These are phyloP conservation scores for Podospora conica DNA, from an alignment of 495 filamentous ascomycete genomes.

Conservation along the genomic window DNA sequence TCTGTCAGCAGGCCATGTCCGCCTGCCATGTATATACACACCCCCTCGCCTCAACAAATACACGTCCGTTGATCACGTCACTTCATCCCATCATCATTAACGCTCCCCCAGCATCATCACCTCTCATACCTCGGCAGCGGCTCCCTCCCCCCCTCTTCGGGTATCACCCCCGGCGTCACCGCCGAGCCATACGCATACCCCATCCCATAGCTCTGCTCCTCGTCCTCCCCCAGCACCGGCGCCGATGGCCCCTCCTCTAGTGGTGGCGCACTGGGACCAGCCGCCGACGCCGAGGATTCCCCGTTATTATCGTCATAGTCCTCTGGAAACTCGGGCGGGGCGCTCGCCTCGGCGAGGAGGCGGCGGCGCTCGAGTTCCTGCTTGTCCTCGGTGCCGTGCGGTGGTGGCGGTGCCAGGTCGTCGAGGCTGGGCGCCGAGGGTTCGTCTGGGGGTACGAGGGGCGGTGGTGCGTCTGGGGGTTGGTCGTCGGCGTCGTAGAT, in stretches of 20 bases:
- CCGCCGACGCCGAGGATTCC: constrained; percentile 14
- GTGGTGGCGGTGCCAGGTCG: constrained; percentile 36
- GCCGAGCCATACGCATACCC: constrained; percentile 29
- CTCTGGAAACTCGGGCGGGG: constrained; percentile 51
- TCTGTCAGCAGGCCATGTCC: too few species aligned
- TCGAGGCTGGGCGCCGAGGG: constrained; percentile 44
- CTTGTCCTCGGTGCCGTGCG: constrained; percentile 64
- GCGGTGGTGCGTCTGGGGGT: neutral
- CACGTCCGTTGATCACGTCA: neutral
- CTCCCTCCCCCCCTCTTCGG: constrained; percentile 19
- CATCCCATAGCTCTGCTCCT: constrained; percentile 43
- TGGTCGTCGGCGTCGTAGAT: constrained; percentile 33
- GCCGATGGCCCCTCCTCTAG: constrained; percentile 50
- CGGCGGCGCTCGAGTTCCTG: constrained; percentile 74
- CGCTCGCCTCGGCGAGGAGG: constrained; percentile 64
- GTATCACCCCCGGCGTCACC: constrained; percentile 1
- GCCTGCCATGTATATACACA: neutral
- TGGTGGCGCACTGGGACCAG: constrained; percentile 16
- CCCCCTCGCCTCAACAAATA: neutral
- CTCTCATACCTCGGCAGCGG: constrained; percentile 35
- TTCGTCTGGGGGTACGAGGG: constrained; percentile 1
- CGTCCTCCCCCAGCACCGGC: constrained; percentile 59
- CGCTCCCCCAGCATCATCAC: neutral
- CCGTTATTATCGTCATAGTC: constrained; percentile 32
- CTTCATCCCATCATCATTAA: neutral